Evolutionary conservation across 768 basidiomycete genomes (phyloP).

Genomic region (Filobasidium floriforme): DNA sequence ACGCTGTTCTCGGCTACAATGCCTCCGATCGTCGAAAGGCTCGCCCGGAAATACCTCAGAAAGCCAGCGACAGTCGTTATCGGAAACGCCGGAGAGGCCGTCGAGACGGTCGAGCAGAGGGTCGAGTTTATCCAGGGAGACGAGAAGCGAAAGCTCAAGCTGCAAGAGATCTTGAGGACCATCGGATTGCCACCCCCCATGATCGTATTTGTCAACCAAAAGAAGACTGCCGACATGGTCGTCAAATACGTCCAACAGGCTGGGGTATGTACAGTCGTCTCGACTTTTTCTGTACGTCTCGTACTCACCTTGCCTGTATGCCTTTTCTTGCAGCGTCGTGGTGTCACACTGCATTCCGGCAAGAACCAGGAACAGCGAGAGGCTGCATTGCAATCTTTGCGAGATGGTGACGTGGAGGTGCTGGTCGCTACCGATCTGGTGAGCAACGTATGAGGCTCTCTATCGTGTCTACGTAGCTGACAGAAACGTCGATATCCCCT

Average conservation of each 20-base stretch:
- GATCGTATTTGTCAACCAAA: slow-evolving; percentile 98
- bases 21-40: slow-evolving; percentile 49
- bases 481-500: background rate
- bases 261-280: slow-evolving; percentile 54
- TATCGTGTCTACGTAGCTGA: background rate
- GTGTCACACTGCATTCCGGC: slow-evolving; percentile 88
- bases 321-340: slow-evolving; percentile 59
- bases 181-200: slow-evolving; percentile 78
- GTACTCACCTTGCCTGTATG: background rate
- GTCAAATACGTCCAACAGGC: slow-evolving; percentile 86
- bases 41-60: slow-evolving; percentile 87
- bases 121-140: slow-evolving; percentile 89
- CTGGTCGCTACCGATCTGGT: slow-evolving; percentile 88
- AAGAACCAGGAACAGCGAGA: slow-evolving; percentile 98
- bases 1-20: slow-evolving; percentile 74
- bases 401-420: slow-evolving; percentile 76
- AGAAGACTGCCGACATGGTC: slow-evolving; percentile 98
- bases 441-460: background rate
- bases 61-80: slow-evolving; percentile 93
- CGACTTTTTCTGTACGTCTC: background rate
- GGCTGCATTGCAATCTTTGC: slow-evolving; percentile 74
- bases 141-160: slow-evolving; percentile 87
- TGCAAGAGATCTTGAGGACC: slow-evolving; percentile 88
- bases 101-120: slow-evolving; percentile 93
- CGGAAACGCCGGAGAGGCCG: slow-evolving; percentile 93